Percentiles rank a stretch among this genome's conserved stretches.
Evolutionary conservation across 148 eudicot species (phyloP).

Genomic region (Persicaria tinctoria): DNA sequence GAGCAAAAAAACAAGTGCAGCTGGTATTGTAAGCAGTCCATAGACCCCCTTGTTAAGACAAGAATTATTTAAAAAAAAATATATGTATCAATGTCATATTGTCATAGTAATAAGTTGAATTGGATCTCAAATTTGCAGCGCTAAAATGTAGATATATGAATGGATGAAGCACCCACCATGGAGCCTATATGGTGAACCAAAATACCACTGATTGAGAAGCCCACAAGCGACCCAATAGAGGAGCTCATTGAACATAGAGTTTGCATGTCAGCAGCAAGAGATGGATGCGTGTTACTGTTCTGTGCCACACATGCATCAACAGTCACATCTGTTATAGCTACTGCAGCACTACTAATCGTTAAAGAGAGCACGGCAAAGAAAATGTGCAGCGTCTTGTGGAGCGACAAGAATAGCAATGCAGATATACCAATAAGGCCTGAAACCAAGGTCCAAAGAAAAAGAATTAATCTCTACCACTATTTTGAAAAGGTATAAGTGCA

Average conservation of each 20-base stretch:
- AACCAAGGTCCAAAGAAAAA: conserved; percentile 1
- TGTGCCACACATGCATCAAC: conserved; percentile 98
- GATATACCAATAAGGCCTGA: conserved; percentile 63
- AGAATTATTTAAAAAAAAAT: not conserved
- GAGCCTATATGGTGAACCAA: conserved; percentile 85
- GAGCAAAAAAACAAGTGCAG: conserved; percentile 50
- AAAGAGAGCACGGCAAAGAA: conserved; percentile 55
- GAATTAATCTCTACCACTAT: not conserved
- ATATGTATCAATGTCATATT: not conserved
- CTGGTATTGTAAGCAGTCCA: conserved; percentile 71
- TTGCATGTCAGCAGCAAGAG: conserved; percentile 90
- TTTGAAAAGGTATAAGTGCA: not conserved
- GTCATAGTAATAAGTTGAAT: not conserved
- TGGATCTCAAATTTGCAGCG: not conserved
- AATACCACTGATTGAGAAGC: conserved; percentile 80
- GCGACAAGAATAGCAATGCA: conserved; percentile 65
- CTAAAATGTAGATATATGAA: not conserved
- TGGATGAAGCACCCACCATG: conserved; percentile 34
- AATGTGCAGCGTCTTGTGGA: conserved; percentile 54
- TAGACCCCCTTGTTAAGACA: conserved; percentile 57
- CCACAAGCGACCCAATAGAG: conserved; percentile 70
- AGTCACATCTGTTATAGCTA: conserved; percentile 93
- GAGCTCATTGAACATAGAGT: conserved; percentile 79
- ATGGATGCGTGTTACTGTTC: conserved; percentile 57
- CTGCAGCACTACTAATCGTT: conserved; percentile 63